These are phyloP conservation scores for Cyclotella cryptica DNA, from an alignment of 108 stramenopile genomes.

Conservation along the genomic window DNA sequence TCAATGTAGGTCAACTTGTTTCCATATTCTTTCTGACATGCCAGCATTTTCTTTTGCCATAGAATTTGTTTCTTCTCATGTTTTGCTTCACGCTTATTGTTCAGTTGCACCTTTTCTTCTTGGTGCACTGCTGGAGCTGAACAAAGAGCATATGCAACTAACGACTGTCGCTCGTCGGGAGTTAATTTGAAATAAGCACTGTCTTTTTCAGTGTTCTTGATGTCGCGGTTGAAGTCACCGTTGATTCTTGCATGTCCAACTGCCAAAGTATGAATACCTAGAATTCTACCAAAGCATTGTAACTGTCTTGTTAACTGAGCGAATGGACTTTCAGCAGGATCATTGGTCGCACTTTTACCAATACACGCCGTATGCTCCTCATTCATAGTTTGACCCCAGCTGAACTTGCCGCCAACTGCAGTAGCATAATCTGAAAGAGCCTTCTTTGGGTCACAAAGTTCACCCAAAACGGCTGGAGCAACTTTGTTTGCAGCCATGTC, in stretches of 20 bases:
- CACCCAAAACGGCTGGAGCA: background rate
- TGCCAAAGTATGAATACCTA: too few relatives aligned
- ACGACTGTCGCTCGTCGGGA: background rate
- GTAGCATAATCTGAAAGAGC: too few relatives aligned
- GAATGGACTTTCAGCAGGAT: too few relatives aligned
- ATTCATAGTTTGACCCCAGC: too few relatives aligned
- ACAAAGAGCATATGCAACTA: background rate
- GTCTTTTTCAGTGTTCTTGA: background rate
- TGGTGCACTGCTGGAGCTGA: background rate
- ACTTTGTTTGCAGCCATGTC: background rate
- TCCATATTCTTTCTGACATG: background rate
- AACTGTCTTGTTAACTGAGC: too few relatives aligned
- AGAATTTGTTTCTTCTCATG: constrained; percentile 4
- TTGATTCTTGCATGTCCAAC: too few relatives aligned
- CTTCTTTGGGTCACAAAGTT: background rate
- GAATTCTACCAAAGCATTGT: too few relatives aligned
- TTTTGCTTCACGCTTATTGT: constrained; percentile 1
- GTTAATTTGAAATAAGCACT: background rate
- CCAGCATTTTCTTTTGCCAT: background rate
- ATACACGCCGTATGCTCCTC: too few relatives aligned
- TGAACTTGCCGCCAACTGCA: too few relatives aligned
- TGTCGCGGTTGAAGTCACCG: too few relatives aligned
- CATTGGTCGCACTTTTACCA: too few relatives aligned
- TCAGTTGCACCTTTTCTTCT: background rate
- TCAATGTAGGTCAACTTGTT: constrained; percentile 4